Conservation (phyloP, 768 basidiomycete species). For the Podaxis sp. region DNA sequence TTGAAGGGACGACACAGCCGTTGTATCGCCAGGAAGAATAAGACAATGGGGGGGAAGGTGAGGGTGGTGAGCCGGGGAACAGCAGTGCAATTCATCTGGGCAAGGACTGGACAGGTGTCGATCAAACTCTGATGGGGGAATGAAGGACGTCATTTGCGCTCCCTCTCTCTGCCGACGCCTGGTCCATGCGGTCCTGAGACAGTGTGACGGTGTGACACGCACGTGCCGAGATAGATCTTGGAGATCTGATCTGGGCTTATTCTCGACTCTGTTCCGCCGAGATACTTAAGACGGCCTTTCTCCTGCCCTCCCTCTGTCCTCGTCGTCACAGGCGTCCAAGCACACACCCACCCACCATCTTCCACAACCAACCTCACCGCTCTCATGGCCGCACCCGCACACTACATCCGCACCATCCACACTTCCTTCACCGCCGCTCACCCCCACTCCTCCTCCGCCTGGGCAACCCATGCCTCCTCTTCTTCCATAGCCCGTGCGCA, state of each 20-base stretch:
- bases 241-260: slow-evolving; percentile 4
- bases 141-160: neutral
- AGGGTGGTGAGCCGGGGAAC: too few relatives aligned
- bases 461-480: slow-evolving; percentile 23
- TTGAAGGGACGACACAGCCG: neutral
- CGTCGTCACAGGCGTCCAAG: neutral
- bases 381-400: slow-evolving; percentile 25
- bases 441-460: slow-evolving; percentile 23
- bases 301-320: neutral
- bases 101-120: neutral
- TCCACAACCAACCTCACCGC: neutral
- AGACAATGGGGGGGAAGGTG: neutral
- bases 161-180: neutral
- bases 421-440: slow-evolving; percentile 34
- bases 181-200: slow-evolving; percentile 14
- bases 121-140: neutral
- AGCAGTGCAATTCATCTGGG: neutral
- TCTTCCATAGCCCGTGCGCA: slow-evolving; percentile 20
- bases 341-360: neutral
- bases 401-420: slow-evolving; percentile 44
- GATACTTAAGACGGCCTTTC: slow-evolving; percentile 1
- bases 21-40: neutral
- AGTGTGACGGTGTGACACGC: slow-evolving; percentile 2
- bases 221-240: neutral
- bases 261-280: neutral